Conservation (phyloP, 257 asterid species). For the Solanum lycopersicoides region DNA sequence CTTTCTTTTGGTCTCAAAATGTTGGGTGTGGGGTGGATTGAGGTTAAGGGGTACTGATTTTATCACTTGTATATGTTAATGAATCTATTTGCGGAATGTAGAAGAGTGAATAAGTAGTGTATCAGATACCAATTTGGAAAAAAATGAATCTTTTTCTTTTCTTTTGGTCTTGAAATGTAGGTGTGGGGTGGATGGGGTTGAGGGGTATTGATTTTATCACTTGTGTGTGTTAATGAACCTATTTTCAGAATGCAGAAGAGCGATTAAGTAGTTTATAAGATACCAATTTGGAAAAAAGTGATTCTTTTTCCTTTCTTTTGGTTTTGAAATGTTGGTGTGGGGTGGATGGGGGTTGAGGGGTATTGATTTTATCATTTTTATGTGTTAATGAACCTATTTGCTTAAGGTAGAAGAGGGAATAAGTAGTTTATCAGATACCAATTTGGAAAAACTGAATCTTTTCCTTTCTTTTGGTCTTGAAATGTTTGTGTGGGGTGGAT, state of each 20-base stretch:
- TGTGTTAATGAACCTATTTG: too few relatives aligned
- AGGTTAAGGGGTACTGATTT: neutral
- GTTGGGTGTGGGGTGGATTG: neutral
- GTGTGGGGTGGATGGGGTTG: neutral
- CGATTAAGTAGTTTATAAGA: neutral
- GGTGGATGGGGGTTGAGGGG: too few relatives aligned
- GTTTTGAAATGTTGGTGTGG: too few relatives aligned
- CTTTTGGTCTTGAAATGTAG: too few relatives aligned
- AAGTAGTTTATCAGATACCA: too few relatives aligned
- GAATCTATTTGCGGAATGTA: slow-evolving; percentile 4
- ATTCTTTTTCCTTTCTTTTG: too few relatives aligned
- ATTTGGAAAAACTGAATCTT: too few relatives aligned
- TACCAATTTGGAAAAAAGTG: neutral
- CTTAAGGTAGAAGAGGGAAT: too few relatives aligned
- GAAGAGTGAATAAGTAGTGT: neutral
- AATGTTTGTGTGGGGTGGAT: neutral
- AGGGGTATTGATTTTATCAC: neutral
- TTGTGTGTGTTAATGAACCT: neutral
- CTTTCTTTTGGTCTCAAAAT: too few relatives aligned
- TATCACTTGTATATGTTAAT: neutral
- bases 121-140: neutral
- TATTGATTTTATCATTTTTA: too few relatives aligned
- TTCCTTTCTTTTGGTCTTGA: neutral
- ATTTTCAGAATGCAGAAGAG: slow-evolving; percentile 7
- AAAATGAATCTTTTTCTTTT: neutral